Conservation (phyloP, 106 monocot genomes). For the Gastrodia elata region DNA sequence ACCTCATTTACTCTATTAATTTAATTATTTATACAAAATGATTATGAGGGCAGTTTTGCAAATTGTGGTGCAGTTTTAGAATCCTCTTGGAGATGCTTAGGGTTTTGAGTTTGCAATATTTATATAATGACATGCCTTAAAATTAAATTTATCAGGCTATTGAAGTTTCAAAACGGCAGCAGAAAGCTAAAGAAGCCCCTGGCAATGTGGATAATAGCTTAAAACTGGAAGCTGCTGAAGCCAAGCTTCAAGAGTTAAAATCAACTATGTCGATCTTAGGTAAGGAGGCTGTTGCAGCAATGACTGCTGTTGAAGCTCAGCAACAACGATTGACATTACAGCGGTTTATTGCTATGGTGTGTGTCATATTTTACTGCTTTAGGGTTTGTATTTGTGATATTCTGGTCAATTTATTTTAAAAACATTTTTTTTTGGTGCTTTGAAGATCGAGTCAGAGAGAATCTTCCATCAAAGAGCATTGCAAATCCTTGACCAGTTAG, state of each 20-base stretch:
- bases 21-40: no score
- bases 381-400: neutral
- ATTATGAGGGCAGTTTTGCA: no score
- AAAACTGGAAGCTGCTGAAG: slow-evolving; percentile 79
- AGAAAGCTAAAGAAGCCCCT: slow-evolving; percentile 62
- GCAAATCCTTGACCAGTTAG: slow-evolving; percentile 81
- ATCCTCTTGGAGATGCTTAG: neutral
- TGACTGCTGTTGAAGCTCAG: slow-evolving; percentile 85
- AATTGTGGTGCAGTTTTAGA: neutral
- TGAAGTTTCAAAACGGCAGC: slow-evolving; percentile 89
- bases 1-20: no score
- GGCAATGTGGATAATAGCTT: slow-evolving; percentile 58
- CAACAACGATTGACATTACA: slow-evolving; percentile 89
- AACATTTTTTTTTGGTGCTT: neutral
- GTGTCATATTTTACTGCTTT: neutral
- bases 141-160: slow-evolving; percentile 37
- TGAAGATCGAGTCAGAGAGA: slow-evolving; percentile 86
- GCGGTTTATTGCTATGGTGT: slow-evolving; percentile 82
- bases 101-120: neutral
- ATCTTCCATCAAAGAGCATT: slow-evolving; percentile 74
- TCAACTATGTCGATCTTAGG: slow-evolving; percentile 74
- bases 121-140: neutral
- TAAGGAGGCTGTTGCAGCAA: slow-evolving; percentile 83
- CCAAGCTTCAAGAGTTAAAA: slow-evolving; percentile 77
- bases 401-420: neutral